phyloP scores from a whole-genome alignment of 306 rosid species.

The Quercus alba region DNA sequence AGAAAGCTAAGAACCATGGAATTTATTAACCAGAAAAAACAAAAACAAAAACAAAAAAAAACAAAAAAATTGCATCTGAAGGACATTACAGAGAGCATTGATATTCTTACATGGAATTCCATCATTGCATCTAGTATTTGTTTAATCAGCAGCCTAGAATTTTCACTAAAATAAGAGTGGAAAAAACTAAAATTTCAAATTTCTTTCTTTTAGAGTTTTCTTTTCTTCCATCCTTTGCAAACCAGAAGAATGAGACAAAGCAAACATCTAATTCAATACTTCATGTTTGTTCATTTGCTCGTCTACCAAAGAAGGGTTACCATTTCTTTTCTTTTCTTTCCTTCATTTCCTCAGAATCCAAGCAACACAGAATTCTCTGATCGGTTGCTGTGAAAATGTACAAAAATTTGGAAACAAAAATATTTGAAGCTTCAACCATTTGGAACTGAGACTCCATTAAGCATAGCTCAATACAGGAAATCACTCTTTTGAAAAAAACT shows the following conservation, averaged over 20 bases:
- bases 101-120: conserved; percentile 35
- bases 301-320: too few relatives aligned
- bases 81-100: conserved; percentile 35
- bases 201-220: background rate
- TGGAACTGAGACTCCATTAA: background rate
- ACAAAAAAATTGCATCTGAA: conserved; percentile 11
- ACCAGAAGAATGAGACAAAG: background rate
- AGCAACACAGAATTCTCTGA: background rate
- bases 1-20: conserved; percentile 58
- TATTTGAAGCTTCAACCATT: background rate
- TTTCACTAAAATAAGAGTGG: background rate
- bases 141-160: background rate
- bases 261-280: background rate
- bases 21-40: conserved; percentile 31
- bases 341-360: background rate
- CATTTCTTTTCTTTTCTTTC: background rate
- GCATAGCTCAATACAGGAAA: background rate
- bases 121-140: conserved; percentile 20
- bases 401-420: background rate
- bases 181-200: background rate
- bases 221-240: background rate
- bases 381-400: conserved; percentile 11
- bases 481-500: background rate
- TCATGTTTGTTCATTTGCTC: conserved; percentile 2
- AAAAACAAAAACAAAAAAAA: background rate